These are phyloP conservation scores for Colletotrichum graminicola DNA, from an alignment of 2,329 filamentous ascomycete genomes.

Conservation along the genomic window DNA sequence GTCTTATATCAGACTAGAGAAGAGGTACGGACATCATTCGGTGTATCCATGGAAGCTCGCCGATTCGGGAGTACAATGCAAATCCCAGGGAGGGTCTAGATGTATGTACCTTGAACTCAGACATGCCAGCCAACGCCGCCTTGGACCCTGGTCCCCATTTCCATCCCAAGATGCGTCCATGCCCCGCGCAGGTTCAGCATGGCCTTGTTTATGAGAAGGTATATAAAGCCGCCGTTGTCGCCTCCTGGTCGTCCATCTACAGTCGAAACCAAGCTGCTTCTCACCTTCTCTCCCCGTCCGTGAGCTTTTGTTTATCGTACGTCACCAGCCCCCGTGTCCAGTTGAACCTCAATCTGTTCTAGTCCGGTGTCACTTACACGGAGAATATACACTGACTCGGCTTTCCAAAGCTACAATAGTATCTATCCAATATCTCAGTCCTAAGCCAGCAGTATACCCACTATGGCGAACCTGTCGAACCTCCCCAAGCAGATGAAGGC, in stretches of 20 bases:
- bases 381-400: not conserved
- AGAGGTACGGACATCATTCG: constrained; percentile 12
- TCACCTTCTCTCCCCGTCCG: not conserved
- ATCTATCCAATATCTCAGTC: not conserved
- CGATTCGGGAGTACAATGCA: constrained; percentile 18
- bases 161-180: constrained; percentile 31
- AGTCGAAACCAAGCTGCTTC: constrained; percentile 6
- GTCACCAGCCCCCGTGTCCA: no score
- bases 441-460: constrained; percentile 40
- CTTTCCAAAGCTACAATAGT: constrained; percentile 10
- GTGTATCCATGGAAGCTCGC: constrained; percentile 21
- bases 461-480: constrained; percentile 55
- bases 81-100: constrained; percentile 26
- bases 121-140: constrained; percentile 31
- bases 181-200: constrained; percentile 27
- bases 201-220: constrained; percentile 4
- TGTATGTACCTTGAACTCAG: constrained; percentile 38
- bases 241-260: not conserved
- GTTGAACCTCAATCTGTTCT: not conserved
- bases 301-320: constrained; percentile 6
- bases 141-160: constrained; percentile 28
- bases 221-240: constrained; percentile 26
- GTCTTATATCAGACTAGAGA: constrained; percentile 4
- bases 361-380: constrained; percentile 3
- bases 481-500: constrained; percentile 71